Base-by-base conservation (phyloP, 371 early-diverging fungal genomes). In the Mortierella sp. region DNA sequence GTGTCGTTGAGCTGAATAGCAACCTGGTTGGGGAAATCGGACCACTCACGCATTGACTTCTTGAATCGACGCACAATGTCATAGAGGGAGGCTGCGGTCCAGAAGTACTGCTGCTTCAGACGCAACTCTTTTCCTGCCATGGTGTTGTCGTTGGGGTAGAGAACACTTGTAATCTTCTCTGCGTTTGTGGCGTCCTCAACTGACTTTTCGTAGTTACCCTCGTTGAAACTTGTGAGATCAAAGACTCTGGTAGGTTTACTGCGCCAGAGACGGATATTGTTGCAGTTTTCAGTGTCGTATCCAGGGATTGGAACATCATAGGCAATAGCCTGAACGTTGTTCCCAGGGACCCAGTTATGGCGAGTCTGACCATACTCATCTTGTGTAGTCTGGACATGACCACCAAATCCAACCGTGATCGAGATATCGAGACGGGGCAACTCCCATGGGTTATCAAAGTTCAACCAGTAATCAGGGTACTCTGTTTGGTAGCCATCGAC, bases 101-200 rank as follows among this genome's bases (percentile, higher is more conserved):
- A 96, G 83, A 97, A 94, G 84, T 93, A 97, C 85, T 97, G 96
- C 86, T 97, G 97, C 85, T 96, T 96, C 71, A 97, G 86, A 61
- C 97, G 93, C 56, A 97, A 88, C 75, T 93, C 94, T 84, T 97
- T 97, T 68, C 97, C 97, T 47, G 90, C 92, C 90, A 90, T 89
- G 82, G 94, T 94, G 84, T 97, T 96, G 85, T 97, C 97, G 80
- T 97, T 97, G 51, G 97, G 97, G 81, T 97, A 97, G 55, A 93
- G 85, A 19, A 96, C 96, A n/a, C 93, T 88, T 0, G 97, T 97
- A 67, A 97, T 93, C 84, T 95, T 94, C 82, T 96, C 95, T 22
- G 97, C 97, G 19, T 86, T 85, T 64, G 90, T 93, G 79, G 96
- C 95, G 66, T 95, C 96, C 70, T 91, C 93, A 1, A 96, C 95